Conservation (phyloP, 2,329 filamentous ascomycete genomes). For the Teratosphaeria epicoccoides region DNA sequence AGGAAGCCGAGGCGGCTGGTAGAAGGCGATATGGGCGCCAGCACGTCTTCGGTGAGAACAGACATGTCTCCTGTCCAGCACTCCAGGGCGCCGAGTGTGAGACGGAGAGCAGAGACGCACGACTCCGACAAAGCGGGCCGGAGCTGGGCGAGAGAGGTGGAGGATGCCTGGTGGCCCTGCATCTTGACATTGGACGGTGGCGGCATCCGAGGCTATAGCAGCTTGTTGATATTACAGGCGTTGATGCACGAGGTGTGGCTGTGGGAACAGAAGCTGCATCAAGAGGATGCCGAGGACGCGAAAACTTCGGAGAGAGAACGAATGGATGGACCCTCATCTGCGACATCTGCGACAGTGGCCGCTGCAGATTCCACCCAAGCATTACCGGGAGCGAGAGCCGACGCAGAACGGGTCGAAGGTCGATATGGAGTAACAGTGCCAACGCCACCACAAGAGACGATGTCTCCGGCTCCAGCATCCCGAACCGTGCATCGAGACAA, state of each 20-base stretch:
- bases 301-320: background rate
- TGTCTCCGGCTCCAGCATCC: slow-evolving; percentile 7
- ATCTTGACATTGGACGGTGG: slow-evolving; percentile 41
- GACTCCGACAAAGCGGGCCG: slow-evolving; percentile 33
- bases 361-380: background rate
- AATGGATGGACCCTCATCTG: background rate
- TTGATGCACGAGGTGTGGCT: slow-evolving; percentile 39
- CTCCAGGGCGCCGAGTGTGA: slow-evolving; percentile 15
- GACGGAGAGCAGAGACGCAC: slow-evolving; percentile 22
- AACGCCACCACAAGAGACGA: background rate
- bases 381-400: background rate
- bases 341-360: background rate
- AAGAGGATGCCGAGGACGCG: slow-evolving; percentile 23
- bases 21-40: slow-evolving; percentile 12
- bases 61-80: background rate
- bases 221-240: slow-evolving; percentile 37
- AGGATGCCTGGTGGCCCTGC: slow-evolving; percentile 39
- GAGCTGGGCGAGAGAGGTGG: slow-evolving; percentile 32
- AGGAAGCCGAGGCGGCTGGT: background rate
- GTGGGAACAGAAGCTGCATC: slow-evolving; percentile 34
- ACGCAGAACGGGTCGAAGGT: slow-evolving; percentile 8
- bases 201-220: slow-evolving; percentile 42
- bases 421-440: slow-evolving; percentile 7
- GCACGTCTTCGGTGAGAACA: slow-evolving; percentile 11
- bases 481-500: slow-evolving; percentile 10